Evolutionary conservation across 345 rosid genomes (phyloP), one percentile per base, ranked within the genome.

Genomic region (Citrus unshiu): DNA sequence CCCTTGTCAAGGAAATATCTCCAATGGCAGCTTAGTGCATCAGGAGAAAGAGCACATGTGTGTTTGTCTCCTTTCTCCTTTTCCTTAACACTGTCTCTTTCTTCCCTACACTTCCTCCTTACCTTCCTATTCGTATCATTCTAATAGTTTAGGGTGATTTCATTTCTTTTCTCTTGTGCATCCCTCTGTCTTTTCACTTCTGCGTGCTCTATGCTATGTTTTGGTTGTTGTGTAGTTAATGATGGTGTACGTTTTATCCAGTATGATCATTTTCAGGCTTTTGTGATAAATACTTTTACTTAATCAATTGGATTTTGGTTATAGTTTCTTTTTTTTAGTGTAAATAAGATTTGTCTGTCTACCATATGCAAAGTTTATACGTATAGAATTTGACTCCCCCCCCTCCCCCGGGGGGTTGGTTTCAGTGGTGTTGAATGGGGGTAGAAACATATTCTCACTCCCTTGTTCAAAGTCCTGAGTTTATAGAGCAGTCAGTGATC

Each of bases 11-110:
- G 98, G 93, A 90, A 94, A 86, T 97, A 90, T 87, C 98, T 93
- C 86, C 95, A 83, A 89, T 97, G 97, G 99, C 98, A 93, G 98
- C 95, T 86, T 97, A 89, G 90, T 97, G 97, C 97, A 89, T 91
- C 88, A 85, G 94, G 95, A 90, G 97, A 97, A 93, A 94, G 97
- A 91, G 92, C 97, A 79, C 91, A 89, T 88, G 95, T 89, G 97
- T 97, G 98, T 94, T 97, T 93, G 99, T 97, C 97, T 93, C 85
- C 98, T 91, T 93, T 97, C 99, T 97, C 97, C 94, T 97, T 93
- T 92, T 92, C 92, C 95, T 91, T 92, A 86, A 85, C 88, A 86
- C 98, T 90, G 85, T 86, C 95, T 91, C 97, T 93, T 86, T 92
- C 89, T 88, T 90, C 88, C 93, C 94, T 91, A 81, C 90, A 90